phyloP scores from a whole-genome alignment of 208 protist genomes.

The Histomonas meleagridis region DNA sequence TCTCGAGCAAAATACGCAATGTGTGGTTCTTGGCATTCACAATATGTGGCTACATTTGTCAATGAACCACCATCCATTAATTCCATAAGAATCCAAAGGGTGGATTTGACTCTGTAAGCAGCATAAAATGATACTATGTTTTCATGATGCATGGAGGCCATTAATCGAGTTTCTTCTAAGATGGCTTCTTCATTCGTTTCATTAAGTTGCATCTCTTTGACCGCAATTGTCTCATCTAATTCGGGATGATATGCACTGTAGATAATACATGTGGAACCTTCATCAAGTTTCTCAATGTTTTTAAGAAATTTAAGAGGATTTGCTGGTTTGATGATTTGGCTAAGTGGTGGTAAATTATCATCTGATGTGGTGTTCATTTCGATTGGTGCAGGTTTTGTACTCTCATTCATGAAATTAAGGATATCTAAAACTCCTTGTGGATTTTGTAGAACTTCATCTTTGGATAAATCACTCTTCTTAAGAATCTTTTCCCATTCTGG shows the following conservation, averaged over 20 bases:
- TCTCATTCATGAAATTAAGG: not conserved
- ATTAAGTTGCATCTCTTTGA: not conserved
- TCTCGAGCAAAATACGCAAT: constrained; percentile 15
- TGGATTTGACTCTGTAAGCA: not conserved
- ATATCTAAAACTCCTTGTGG: not conserved
- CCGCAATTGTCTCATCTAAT: not conserved
- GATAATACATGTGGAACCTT: not conserved
- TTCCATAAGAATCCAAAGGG: not conserved
- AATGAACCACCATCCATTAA: not conserved
- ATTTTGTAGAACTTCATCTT: not conserved
- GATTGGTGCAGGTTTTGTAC: no score
- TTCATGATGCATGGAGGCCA: not conserved
- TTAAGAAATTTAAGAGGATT: not conserved
- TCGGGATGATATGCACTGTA: not conserved
- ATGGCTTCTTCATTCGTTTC: not conserved
- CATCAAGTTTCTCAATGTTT: not conserved
- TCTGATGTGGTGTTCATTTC: not conserved
- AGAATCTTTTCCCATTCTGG: not conserved
- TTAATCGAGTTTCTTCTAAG: not conserved
- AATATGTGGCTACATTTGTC: constrained; percentile 1
- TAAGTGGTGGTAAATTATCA: not conserved
- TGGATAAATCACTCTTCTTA: not conserved
- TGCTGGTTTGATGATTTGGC: no score
- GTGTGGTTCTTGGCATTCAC: not conserved
- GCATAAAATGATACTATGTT: not conserved